phyloP scores from a whole-genome alignment of 805 yeast genomes.

The Debaryomyces hansenii region DNA sequence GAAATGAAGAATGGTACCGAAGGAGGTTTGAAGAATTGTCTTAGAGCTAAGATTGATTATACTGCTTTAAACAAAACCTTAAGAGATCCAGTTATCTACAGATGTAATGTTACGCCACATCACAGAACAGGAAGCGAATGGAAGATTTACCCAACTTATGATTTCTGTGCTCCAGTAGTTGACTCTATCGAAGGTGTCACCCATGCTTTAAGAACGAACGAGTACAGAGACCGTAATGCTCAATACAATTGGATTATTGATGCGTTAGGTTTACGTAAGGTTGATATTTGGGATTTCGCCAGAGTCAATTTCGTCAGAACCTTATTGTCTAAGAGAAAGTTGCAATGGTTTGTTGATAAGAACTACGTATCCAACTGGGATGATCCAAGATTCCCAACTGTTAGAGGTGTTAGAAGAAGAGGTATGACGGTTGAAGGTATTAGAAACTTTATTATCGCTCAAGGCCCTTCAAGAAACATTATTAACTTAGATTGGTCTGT shows the following conservation, averaged over 20 bases:
- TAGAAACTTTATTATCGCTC: conserved; percentile 87
- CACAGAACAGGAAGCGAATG: conserved; percentile 91
- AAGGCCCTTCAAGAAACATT: conserved; percentile 97
- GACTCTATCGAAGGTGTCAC: conserved; percentile 97
- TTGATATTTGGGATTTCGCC: conserved; percentile 97
- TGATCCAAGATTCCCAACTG: conserved; percentile 99
- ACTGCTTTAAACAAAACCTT: conserved; percentile 89
- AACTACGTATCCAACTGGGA: conserved; percentile 91
- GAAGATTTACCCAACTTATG: conserved; percentile 98
- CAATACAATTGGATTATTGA: conserved; percentile 96
- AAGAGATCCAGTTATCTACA: conserved; percentile 97
- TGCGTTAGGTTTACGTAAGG: conserved; percentile 81
- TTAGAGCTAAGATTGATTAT: conserved; percentile 95
- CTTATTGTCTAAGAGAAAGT: conserved; percentile 90
- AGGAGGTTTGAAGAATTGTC: conserved; percentile 86
- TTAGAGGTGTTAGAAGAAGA: conserved; percentile 98
- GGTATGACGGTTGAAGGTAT: conserved; percentile 99
- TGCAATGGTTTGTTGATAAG: conserved; percentile 98
- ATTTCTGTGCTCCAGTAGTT: conserved; percentile 97
- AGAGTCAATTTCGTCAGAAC: conserved; percentile 97
- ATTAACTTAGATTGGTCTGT: conserved; percentile 96
- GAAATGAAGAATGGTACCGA: conserved; percentile 96
- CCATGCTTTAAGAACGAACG: conserved; percentile 96
- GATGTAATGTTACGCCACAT: conserved; percentile 96
- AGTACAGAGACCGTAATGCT: conserved; percentile 97